Conservation (phyloP, 2,329 filamentous ascomycete genomes). For the Simplicillium sp. region DNA sequence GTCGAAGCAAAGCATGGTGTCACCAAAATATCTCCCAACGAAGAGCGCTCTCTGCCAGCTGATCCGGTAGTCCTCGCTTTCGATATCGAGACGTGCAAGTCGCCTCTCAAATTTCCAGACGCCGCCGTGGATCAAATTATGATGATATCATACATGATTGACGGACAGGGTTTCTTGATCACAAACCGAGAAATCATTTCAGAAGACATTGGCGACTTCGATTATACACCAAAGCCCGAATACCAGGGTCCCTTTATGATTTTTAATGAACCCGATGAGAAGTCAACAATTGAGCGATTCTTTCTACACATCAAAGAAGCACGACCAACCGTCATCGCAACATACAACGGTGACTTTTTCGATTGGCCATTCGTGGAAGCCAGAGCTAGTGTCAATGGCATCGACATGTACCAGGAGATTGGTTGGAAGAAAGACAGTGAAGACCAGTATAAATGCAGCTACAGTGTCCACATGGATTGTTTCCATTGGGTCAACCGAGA, state of each 20-base stretch:
- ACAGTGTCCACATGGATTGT: slow-evolving; percentile 98
- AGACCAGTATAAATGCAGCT: slow-evolving; percentile 91
- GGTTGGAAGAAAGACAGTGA: slow-evolving; percentile 93
- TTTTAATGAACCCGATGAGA: slow-evolving; percentile 96
- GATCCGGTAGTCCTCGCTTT: slow-evolving; percentile 98
- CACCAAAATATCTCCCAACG: slow-evolving; percentile 73
- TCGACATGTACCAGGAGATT: slow-evolving; percentile 99
- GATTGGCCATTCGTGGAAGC: slow-evolving; percentile 99
- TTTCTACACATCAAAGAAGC: slow-evolving; percentile 94
- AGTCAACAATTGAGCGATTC: slow-evolving; percentile 78
- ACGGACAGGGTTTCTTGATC: slow-evolving; percentile 94
- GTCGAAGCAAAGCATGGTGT: slow-evolving; percentile 89
- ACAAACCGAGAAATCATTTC: slow-evolving; percentile 97
- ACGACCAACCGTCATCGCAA: slow-evolving; percentile 90
- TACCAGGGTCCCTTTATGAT: slow-evolving; percentile 94
- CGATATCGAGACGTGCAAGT: slow-evolving; percentile 96
- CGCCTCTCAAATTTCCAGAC: slow-evolving; percentile 94
- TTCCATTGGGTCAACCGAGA: slow-evolving; percentile 99
- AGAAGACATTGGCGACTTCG: slow-evolving; percentile 94
- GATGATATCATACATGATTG: slow-evolving; percentile 99
- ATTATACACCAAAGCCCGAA: slow-evolving; percentile 95
- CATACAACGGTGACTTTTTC: slow-evolving; percentile 99
- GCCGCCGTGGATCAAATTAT: slow-evolving; percentile 92
- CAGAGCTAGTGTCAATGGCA: slow-evolving; percentile 83
- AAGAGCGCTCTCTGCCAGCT: slow-evolving; percentile 79